Percentiles rank a stretch among this genome's conserved stretches.
These are phyloP conservation scores for Triticum monococcum DNA, from an alignment of 176 grass and related monocot species.

Conservation along the genomic window DNA sequence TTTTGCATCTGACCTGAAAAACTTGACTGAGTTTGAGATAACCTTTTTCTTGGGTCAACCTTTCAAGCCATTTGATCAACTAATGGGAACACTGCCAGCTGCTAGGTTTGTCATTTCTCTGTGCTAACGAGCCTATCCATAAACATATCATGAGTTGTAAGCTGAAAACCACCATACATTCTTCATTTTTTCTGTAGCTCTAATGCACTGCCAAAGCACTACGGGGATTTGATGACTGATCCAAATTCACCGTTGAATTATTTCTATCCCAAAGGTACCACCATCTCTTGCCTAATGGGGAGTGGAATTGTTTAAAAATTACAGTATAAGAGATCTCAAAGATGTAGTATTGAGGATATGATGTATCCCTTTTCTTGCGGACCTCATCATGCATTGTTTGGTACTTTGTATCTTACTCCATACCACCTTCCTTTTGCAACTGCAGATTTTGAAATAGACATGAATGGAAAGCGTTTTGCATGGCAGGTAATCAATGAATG, in stretches of 20 bases:
- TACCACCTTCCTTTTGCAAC: constrained; percentile 22
- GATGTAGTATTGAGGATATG: not conserved
- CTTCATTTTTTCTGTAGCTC: constrained; percentile 55
- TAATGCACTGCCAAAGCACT: constrained; percentile 87
- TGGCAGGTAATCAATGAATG: constrained; percentile 76
- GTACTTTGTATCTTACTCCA: constrained; percentile 4
- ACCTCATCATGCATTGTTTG: constrained; percentile 12
- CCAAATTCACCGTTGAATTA: constrained; percentile 79
- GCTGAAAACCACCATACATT: constrained; percentile 34
- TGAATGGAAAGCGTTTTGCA: constrained; percentile 97
- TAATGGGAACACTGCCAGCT: constrained; percentile 98
- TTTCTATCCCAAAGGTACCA: constrained; percentile 89
- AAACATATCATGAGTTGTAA: constrained; percentile 25
- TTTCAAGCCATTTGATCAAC: constrained; percentile 99
- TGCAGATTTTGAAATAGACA: constrained; percentile 98
- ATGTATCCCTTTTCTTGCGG: not conserved
- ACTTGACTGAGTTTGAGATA: constrained; percentile 89
- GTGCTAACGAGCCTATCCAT: constrained; percentile 20
- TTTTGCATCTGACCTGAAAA: constrained; percentile 89
- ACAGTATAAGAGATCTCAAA: not conserved
- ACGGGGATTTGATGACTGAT: constrained; percentile 73
- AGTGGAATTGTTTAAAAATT: not conserved
- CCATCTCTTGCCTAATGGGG: not conserved
- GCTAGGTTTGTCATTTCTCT: constrained; percentile 65
- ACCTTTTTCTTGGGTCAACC: constrained; percentile 99